phyloP scores from a whole-genome alignment of 208 protist species.

The Leishmania tarentolae region DNA sequence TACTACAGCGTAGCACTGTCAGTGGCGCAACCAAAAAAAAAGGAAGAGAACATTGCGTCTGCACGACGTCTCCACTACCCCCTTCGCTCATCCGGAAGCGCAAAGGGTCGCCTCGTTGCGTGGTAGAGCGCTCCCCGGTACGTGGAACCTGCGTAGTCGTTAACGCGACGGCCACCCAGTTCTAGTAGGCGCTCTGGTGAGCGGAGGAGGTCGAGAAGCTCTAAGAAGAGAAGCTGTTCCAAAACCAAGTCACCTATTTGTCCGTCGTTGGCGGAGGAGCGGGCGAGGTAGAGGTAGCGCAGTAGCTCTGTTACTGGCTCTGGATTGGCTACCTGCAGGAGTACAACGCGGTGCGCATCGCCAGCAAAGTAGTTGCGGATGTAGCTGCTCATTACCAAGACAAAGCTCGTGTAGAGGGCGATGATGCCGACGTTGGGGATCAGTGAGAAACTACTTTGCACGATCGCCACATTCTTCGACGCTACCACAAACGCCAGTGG shows the following conservation, averaged over 20 bases:
- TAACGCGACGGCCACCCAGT: constrained; percentile 51
- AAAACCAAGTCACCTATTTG: constrained; percentile 46
- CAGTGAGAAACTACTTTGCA: constrained; percentile 43
- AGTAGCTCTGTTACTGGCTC: constrained; percentile 56
- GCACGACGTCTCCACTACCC: not conserved
- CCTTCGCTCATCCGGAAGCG: not conserved
- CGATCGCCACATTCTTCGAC: constrained; percentile 41
- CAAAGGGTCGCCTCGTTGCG: constrained; percentile 39
- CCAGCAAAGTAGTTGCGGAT: constrained; percentile 58
- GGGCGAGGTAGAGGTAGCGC: constrained; percentile 57
- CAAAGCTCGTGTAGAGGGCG: constrained; percentile 81
- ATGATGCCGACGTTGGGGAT: constrained; percentile 68
- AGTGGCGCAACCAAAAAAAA: constrained; percentile 1
- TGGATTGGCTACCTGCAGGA: constrained; percentile 60
- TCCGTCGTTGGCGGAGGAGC: constrained; percentile 49
- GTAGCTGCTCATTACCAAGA: constrained; percentile 64
- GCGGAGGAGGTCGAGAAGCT: constrained; percentile 73
- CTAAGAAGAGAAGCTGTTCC: constrained; percentile 75
- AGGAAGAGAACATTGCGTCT: not conserved
- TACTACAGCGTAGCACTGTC: constrained; percentile 13
- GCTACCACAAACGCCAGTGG: constrained; percentile 33
- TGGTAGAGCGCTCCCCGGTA: constrained; percentile 37
- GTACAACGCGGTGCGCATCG: constrained; percentile 46
- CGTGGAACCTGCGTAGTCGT: constrained; percentile 42
- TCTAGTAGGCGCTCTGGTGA: constrained; percentile 44